Evolutionary conservation across 257 asterid genomes (phyloP).

Genomic region (Oldenlandia corymbosa): DNA sequence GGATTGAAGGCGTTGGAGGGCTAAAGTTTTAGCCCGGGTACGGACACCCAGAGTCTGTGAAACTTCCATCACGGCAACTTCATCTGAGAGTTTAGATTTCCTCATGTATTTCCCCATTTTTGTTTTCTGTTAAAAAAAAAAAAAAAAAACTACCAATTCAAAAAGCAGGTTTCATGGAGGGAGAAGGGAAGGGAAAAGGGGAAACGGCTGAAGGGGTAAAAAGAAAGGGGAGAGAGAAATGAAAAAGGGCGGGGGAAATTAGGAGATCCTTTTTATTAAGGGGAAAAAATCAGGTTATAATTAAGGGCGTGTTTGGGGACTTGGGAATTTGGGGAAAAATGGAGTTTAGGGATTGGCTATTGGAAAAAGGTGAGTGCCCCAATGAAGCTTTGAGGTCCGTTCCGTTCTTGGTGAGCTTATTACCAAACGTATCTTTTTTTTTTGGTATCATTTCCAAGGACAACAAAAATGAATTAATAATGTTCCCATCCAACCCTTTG

Average conservation of each 20-base stretch:
- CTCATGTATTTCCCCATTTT: slow-evolving; percentile 52
- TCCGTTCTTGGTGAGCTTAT: too few relatives aligned
- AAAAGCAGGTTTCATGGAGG: slow-evolving; percentile 3
- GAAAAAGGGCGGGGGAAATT: background rate
- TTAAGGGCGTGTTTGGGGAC: background rate
- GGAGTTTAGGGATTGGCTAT: too few relatives aligned
- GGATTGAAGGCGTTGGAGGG: slow-evolving; percentile 49
- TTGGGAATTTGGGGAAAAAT: too few relatives aligned
- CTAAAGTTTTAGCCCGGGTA: slow-evolving; percentile 74
- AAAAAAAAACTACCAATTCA: background rate
- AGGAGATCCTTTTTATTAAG: background rate
- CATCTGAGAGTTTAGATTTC: slow-evolving; percentile 38
- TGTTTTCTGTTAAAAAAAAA: background rate
- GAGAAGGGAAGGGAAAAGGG: background rate
- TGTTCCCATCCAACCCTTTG: too few relatives aligned
- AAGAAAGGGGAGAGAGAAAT: background rate
- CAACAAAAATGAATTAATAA: too few relatives aligned
- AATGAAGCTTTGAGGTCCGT: too few relatives aligned
- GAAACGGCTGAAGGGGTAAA: background rate
- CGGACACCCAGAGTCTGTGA: slow-evolving; percentile 57
- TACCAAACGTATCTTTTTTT: too few relatives aligned
- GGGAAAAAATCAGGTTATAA: too few relatives aligned
- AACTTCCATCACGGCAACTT: slow-evolving; percentile 49
- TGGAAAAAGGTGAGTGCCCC: too few relatives aligned
- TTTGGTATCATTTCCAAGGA: too few relatives aligned